Evolutionary conservation across 1,284 basidiomycete species (phyloP).

Genomic region (Irpex lacteus): DNA sequence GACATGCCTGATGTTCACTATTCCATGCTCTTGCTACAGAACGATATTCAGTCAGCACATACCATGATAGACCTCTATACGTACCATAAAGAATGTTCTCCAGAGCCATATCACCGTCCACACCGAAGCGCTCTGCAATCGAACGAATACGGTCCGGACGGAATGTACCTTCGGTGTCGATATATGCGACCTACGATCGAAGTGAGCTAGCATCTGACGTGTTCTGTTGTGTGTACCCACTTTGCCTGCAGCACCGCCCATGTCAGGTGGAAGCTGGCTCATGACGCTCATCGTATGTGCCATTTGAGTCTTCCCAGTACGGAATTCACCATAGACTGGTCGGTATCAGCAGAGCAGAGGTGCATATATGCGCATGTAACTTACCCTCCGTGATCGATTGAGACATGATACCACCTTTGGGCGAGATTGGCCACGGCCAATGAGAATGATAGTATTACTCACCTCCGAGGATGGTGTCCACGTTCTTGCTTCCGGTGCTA

Average conservation of each 20-base stretch:
- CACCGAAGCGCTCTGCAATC: conserved; percentile 89
- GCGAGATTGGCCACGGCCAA: neutral
- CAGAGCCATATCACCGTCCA: conserved; percentile 82
- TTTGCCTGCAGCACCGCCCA: conserved; percentile 90
- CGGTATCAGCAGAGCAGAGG: neutral
- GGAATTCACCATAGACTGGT: conserved; percentile 75
- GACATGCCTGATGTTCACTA: conserved; percentile 77
- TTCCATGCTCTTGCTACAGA: conserved; percentile 77
- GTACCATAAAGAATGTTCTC: conserved; percentile 85
- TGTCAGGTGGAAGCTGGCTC: conserved; percentile 82
- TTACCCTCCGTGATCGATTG: conserved; percentile 90
- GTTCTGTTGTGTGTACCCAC: conserved; percentile 32
- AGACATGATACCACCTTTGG: conserved; percentile 77
- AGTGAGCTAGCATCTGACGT: conserved; percentile 1
- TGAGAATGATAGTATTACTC: conserved; percentile 16
- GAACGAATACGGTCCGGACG: conserved; percentile 87
- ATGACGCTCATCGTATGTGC: conserved; percentile 92
- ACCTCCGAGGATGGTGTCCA: conserved; percentile 88
- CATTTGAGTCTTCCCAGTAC: conserved; percentile 89
- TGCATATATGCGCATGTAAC: conserved; percentile 13
- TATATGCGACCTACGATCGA: conserved; percentile 76
- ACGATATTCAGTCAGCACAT: neutral
- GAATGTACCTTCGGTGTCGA: conserved; percentile 95
- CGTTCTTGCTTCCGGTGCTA: conserved; percentile 89
- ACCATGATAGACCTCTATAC: conserved; percentile 10